Percentiles rank a stretch among this genome's conserved stretches.
Conservation (phyloP, 2,329 filamentous ascomycete genomes). For the Chrysosporium queenslandicum region DNA sequence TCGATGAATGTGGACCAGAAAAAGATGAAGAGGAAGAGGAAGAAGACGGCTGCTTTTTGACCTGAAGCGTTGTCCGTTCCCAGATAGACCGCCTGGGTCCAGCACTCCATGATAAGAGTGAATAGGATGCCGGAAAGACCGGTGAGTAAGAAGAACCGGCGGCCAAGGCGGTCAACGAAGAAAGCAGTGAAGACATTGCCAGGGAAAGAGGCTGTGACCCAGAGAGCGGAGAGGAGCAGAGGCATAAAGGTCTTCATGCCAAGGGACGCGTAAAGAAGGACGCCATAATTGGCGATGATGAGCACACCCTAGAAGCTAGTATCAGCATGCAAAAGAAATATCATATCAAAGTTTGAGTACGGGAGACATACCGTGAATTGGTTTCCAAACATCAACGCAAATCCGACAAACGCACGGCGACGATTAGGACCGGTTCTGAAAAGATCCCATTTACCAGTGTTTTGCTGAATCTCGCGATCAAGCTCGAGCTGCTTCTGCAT, state of each 20-base stretch:
- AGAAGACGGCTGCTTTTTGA: slow-evolving; percentile 32
- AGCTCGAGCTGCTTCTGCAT: slow-evolving; percentile 39
- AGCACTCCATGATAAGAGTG: slow-evolving; percentile 27
- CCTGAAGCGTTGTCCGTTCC: slow-evolving; percentile 29
- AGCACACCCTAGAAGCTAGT: slow-evolving; percentile 24
- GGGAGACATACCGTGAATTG: slow-evolving; percentile 25
- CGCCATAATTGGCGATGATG: slow-evolving; percentile 31
- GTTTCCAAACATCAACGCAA: slow-evolving; percentile 34
- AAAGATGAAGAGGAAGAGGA: slow-evolving; percentile 34
- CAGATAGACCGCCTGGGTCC: slow-evolving; percentile 29
- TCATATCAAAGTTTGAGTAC: background rate
- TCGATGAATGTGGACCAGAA: slow-evolving; percentile 37
- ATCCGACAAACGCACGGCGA: slow-evolving; percentile 32
- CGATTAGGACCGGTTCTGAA: slow-evolving; percentile 36
- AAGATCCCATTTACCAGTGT: slow-evolving; percentile 32
- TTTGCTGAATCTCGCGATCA: slow-evolving; percentile 27
- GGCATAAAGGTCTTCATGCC: slow-evolving; percentile 29
- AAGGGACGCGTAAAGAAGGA: slow-evolving; percentile 30
- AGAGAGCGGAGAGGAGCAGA: slow-evolving; percentile 32
- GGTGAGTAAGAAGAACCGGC: slow-evolving; percentile 30
- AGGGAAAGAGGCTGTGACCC: slow-evolving; percentile 31
- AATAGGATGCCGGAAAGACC: slow-evolving; percentile 28
- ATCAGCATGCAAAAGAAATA: background rate
- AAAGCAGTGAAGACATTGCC: slow-evolving; percentile 36
- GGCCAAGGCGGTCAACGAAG: slow-evolving; percentile 32